These are phyloP conservation scores for Trypanosoma platydactyli DNA, from an alignment of 208 protist species.

Conservation along the genomic window DNA sequence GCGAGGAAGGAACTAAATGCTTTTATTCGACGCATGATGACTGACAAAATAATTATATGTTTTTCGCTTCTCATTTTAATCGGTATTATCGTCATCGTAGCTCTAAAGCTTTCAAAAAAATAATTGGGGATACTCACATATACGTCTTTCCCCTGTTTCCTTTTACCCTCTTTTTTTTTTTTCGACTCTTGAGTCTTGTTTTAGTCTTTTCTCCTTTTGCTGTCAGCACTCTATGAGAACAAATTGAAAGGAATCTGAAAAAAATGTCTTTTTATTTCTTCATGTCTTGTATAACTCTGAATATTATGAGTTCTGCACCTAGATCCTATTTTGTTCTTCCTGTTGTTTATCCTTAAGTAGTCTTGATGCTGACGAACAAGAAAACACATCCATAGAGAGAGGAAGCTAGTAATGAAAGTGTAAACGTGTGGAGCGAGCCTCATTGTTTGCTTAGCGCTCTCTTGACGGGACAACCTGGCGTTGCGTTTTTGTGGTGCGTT, in stretches of 20 bases:
- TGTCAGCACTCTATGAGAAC: conserved; percentile 6
- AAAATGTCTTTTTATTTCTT: conserved; percentile 16
- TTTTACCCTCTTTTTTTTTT: conserved; percentile 6
- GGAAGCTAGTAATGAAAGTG: background rate
- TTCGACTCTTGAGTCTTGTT: conserved; percentile 16
- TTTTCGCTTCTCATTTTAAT: conserved; percentile 73
- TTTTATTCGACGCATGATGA: conserved; percentile 81
- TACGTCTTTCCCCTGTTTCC: background rate
- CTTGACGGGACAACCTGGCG: background rate
- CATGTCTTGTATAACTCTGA: too few relatives aligned
- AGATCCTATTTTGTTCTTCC: background rate
- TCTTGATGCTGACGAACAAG: too few relatives aligned
- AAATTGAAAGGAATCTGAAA: background rate
- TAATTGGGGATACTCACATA: background rate
- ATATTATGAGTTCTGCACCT: too few relatives aligned
- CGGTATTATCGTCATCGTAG: conserved; percentile 75
- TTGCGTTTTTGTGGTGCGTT: background rate
- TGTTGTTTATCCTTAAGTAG: too few relatives aligned
- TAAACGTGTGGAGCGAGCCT: conserved; percentile 13
- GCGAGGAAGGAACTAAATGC: conserved; percentile 49
- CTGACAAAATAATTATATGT: conserved; percentile 86
- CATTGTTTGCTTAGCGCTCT: conserved; percentile 8
- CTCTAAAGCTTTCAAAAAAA: conserved; percentile 36
- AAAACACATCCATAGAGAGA: too few relatives aligned
- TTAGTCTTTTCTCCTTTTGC: background rate